These are phyloP conservation scores for Chaetomiaceae sp. DNA, from an alignment of 2,329 filamentous ascomycete genomes.

Conservation along the genomic window DNA sequence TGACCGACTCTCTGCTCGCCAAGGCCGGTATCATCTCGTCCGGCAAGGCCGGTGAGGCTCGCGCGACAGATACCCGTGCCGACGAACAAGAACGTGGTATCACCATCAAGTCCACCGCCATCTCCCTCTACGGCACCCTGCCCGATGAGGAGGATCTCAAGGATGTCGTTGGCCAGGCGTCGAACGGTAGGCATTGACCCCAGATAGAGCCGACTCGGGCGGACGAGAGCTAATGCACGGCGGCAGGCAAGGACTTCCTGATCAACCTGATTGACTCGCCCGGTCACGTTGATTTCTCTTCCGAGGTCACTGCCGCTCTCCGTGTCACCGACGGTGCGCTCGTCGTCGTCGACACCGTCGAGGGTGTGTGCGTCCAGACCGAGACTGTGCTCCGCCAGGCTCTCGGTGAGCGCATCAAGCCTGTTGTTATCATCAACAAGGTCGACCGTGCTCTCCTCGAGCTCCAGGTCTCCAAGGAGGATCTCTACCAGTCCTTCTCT, in stretches of 20 bases:
- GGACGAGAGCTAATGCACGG: slow-evolving; percentile 5
- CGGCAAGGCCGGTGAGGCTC: slow-evolving; percentile 90
- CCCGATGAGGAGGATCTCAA: slow-evolving; percentile 80
- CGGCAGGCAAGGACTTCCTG: slow-evolving; percentile 81
- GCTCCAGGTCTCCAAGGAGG: slow-evolving; percentile 97
- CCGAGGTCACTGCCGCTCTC: slow-evolving; percentile 97
- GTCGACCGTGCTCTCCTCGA: slow-evolving; percentile 99
- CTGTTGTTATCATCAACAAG: slow-evolving; percentile 99
- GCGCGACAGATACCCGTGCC: slow-evolving; percentile 93
- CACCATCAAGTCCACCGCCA: slow-evolving; percentile 99
- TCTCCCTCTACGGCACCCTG: slow-evolving; percentile 91
- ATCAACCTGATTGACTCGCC: slow-evolving; percentile 99
- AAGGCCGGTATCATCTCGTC: slow-evolving; percentile 99
- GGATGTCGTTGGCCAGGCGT: slow-evolving; percentile 85
- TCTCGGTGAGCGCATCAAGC: slow-evolving; percentile 99
- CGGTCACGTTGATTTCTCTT: slow-evolving; percentile 99
- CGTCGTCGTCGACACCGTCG: slow-evolving; percentile 98
- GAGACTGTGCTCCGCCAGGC: slow-evolving; percentile 99
- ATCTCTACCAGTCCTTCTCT: slow-evolving; percentile 99
- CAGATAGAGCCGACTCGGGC: not conserved
- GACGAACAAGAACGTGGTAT: slow-evolving; percentile 99
- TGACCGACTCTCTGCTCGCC: slow-evolving; percentile 98
- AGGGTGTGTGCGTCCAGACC: slow-evolving; percentile 99
- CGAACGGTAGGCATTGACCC: slow-evolving; percentile 49
- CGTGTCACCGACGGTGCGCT: slow-evolving; percentile 99